Conservation (phyloP, 2,329 filamentous ascomycete genomes). For the Bipolaris oryzae region DNA sequence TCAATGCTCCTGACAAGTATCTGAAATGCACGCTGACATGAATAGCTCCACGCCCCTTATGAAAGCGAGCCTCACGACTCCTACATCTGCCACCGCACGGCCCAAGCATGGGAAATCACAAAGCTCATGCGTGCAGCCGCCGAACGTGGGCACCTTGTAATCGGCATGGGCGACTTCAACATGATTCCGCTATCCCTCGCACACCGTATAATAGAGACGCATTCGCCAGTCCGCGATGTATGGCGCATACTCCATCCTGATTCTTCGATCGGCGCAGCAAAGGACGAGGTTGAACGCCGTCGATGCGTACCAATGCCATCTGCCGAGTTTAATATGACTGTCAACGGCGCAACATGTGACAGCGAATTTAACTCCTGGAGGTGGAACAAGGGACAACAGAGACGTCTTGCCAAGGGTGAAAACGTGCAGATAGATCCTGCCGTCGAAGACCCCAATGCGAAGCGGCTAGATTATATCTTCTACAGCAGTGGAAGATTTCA, state of each 20-base stretch:
- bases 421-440: constrained; percentile 69
- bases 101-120: constrained; percentile 93
- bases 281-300: constrained; percentile 69
- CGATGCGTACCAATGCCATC: constrained; percentile 72
- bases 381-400: constrained; percentile 76
- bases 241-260: constrained; percentile 87
- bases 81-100: constrained; percentile 87
- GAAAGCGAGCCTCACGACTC: constrained; percentile 78
- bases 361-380: constrained; percentile 90
- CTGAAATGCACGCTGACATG: constrained; percentile 46
- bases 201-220: constrained; percentile 79
- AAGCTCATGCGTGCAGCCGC: constrained; percentile 84
- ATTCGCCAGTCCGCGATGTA: constrained; percentile 77
- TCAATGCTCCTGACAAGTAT: not conserved
- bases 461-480: constrained; percentile 94
- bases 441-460: constrained; percentile 73
- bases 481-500: constrained; percentile 53
- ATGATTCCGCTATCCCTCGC: constrained; percentile 88
- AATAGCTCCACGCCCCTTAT: constrained; percentile 80
- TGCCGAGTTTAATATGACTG: constrained; percentile 75
- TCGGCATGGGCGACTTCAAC: constrained; percentile 94
- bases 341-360: constrained; percentile 89
- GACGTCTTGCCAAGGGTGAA: constrained; percentile 68
- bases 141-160: constrained; percentile 79
- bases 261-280: constrained; percentile 76